Percentiles rank a stretch among this genome's conserved stretches.
phyloP scores from a whole-genome alignment of 192 early-diverging fungal genomes.

The Neocallimastix lanati region DNA sequence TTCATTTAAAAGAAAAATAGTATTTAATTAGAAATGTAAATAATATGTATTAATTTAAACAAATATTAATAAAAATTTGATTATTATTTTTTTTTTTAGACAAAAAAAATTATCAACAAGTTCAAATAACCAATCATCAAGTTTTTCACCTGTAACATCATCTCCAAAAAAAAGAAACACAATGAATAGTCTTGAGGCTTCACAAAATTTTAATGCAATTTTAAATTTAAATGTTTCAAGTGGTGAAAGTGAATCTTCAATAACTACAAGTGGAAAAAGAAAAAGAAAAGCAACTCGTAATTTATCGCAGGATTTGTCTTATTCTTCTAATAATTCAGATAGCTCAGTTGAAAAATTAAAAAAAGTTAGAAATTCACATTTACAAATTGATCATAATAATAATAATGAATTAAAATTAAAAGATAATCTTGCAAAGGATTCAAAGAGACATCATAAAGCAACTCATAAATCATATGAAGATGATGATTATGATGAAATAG shows the following conservation, averaged over 20 bases:
- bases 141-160: background rate
- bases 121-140: background rate
- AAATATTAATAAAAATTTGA: too few relatives aligned
- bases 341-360: background rate
- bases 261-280: background rate
- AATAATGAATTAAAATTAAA: background rate
- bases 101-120: background rate
- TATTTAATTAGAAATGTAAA: too few relatives aligned
- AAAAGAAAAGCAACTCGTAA: background rate
- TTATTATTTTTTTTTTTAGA: too few relatives aligned
- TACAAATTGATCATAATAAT: background rate
- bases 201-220: conserved; percentile 1
- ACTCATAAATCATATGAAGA: background rate
- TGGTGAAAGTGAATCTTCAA: background rate
- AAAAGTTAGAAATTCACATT: background rate
- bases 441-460: background rate
- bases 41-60: too few relatives aligned
- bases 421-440: background rate
- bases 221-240: background rate
- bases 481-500: background rate
- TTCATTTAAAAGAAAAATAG: too few relatives aligned
- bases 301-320: background rate
- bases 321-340: background rate
- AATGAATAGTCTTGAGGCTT: background rate
- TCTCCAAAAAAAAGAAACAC: conserved; percentile 1